These are phyloP conservation scores for Steccherinum ochraceum DNA, from an alignment of 768 basidiomycete species.

Conservation along the genomic window DNA sequence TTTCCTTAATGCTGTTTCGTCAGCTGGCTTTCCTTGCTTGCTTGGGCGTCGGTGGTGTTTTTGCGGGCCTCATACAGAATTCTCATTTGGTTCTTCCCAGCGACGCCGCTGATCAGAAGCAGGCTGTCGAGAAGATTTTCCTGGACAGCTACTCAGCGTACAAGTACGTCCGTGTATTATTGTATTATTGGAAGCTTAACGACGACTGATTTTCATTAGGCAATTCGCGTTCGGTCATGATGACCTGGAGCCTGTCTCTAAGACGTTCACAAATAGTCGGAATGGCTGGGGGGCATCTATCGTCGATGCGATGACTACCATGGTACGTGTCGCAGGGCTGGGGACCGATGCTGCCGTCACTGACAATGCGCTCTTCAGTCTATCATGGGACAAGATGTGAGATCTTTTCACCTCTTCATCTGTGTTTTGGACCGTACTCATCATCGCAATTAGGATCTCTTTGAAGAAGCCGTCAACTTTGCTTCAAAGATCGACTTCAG, in stretches of 20 bases:
- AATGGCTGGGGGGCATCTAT: constrained; percentile 55
- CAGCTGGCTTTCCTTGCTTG: constrained; percentile 10
- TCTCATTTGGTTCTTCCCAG: constrained; percentile 36
- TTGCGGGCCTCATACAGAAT: constrained; percentile 39
- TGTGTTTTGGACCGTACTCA: too few relatives aligned
- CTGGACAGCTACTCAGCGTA: constrained; percentile 48
- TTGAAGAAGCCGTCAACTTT: constrained; percentile 50
- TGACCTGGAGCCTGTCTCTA: constrained; percentile 43
- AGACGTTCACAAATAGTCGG: constrained; percentile 30
- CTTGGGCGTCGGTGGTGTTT: constrained; percentile 9
- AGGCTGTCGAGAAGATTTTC: constrained; percentile 45
- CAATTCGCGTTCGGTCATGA: constrained; percentile 56
- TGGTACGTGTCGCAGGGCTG: too few relatives aligned
- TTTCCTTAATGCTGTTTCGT: constrained; percentile 6
- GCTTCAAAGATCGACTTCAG: constrained; percentile 50
- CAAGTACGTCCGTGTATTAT: too few relatives aligned
- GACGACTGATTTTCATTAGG: too few relatives aligned
- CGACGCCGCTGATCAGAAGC: constrained; percentile 28
- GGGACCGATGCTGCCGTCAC: not conserved
- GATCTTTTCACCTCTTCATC: too few relatives aligned
- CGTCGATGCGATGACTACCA: constrained; percentile 54
- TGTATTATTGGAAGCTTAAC: too few relatives aligned
- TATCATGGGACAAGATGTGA: constrained; percentile 49
- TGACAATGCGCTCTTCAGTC: not conserved
- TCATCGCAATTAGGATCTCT: constrained; percentile 34